Conservation (phyloP, 352 stramenopile genomes). For the Pythium diclinum region DNA sequence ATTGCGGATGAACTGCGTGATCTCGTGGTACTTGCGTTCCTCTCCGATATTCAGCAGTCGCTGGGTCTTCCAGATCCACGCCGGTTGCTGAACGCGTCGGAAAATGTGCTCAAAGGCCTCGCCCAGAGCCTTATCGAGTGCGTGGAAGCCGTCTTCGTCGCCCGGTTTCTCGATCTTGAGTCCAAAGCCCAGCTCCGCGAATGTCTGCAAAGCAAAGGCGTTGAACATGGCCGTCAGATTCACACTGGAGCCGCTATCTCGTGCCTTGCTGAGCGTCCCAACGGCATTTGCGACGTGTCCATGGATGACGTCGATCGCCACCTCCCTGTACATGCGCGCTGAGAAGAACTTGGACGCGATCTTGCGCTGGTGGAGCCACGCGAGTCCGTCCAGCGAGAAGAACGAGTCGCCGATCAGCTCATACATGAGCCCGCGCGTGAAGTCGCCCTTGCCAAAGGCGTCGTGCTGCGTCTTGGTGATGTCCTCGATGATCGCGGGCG, state of each 20-base stretch:
- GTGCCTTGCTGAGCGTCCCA: constrained; percentile 2
- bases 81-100: constrained; percentile 3
- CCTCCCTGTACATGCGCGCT: constrained; percentile 4
- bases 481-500: constrained; percentile 21
- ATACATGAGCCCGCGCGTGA: constrained; percentile 8
- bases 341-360: constrained; percentile 19
- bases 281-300: constrained; percentile 8
- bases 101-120: constrained; percentile 11
- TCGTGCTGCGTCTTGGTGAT: constrained; percentile 19
- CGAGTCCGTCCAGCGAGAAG: constrained; percentile 22
- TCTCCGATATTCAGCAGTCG: constrained; percentile 13
- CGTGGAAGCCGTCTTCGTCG: constrained; percentile 1
- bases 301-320: constrained; percentile 9
- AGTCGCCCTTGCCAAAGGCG: constrained; percentile 15
- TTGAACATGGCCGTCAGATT: constrained; percentile 21
- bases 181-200: constrained; percentile 30
- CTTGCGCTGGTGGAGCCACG: constrained; percentile 22
- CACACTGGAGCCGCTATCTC: background rate
- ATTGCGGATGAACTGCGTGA: background rate
- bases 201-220: constrained; percentile 25
- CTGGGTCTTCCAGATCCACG: constrained; percentile 25
- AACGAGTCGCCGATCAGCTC: constrained; percentile 23
- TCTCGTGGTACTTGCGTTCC: constrained; percentile 11
- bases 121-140: constrained; percentile 12
- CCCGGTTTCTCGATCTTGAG: constrained; percentile 15